Evolutionary conservation across 2,329 filamentous ascomycete genomes (phyloP).

Genomic region (Neonectria magnoliae): DNA sequence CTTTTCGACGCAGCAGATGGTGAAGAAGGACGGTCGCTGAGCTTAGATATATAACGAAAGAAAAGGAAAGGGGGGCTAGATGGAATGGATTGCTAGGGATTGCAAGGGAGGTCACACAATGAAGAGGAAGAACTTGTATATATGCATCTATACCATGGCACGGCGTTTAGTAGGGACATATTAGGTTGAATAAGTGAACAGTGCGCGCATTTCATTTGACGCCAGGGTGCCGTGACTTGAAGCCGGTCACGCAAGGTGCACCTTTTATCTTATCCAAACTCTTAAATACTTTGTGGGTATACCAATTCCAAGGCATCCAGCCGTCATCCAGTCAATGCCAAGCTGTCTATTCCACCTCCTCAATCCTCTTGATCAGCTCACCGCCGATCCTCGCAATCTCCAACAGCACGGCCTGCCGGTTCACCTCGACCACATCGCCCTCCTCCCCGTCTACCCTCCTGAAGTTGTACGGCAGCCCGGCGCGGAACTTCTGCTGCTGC

Average conservation of each 20-base stretch:
- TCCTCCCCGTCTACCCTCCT: conserved; percentile 39
- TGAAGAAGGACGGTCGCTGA: conserved; percentile 58
- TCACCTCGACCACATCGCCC: conserved; percentile 67
- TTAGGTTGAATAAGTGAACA: conserved; percentile 39
- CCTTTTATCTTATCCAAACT: conserved; percentile 12
- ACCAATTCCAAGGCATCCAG: conserved; percentile 27
- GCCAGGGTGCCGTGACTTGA: background rate
- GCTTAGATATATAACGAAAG: conserved; percentile 11
- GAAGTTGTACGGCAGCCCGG: conserved; percentile 74
- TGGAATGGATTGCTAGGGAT: conserved; percentile 28
- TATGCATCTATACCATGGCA: conserved; percentile 55
- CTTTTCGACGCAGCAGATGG: conserved; percentile 77
- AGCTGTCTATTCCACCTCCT: conserved; percentile 50
- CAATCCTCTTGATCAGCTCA: conserved; percentile 74
- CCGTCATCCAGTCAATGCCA: background rate
- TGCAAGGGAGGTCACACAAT: conserved; percentile 31
- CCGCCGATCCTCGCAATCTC: conserved; percentile 78
- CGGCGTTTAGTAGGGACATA: conserved; percentile 44
- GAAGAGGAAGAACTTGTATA: conserved; percentile 40
- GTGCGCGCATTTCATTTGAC: conserved; percentile 11
- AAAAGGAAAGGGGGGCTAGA: conserved; percentile 21
- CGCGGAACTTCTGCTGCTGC: conserved; percentile 70
- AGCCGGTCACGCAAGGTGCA: background rate
- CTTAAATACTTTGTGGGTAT: conserved; percentile 20
- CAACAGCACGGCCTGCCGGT: conserved; percentile 72